Base-by-base conservation (phyloP, 345 rosid species). In the Trapa bicornis region DNA sequence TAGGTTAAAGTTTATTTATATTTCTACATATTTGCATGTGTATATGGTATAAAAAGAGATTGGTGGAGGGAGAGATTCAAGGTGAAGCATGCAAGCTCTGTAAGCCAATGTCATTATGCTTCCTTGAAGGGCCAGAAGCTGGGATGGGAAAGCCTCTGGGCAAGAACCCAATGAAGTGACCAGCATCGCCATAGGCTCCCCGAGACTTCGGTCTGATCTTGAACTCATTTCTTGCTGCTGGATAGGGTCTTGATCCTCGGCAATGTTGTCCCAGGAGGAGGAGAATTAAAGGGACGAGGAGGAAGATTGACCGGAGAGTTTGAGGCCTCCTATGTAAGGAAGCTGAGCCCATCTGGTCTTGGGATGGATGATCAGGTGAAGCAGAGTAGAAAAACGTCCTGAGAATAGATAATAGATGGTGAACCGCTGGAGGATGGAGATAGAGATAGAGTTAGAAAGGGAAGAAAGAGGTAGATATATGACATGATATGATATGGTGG, bases 101-200 rank as follows among this genome's bases (percentile, higher is more conserved):
- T 62, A 83, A 77, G 70, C 96, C 98, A 79, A 92, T 82, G 69
- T 75, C 91, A 68, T 92, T 92, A 80, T 89, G 96, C 73, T 86
- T 87, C 76, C 95, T 78, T 67, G 98, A 92, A 67, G 98, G 98
- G 68, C 86, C 98, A 53, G 98, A 92, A 66, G 84, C 77, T 50
- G 98, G 98, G 58, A 92, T 77, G 0, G 96, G 98, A 1, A 89
- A 79, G 72, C 83, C 89, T 72, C 82, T 87, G 22, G 96, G 98
- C 73, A 92, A 78, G 82, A 78, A 86, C 61, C 88, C 89, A 61
- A 79, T 60, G 85, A 87, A 87, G 70, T 89, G 92, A 37, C 83
- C 85, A 3, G 16, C 22, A 60, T 64, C 39, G 41, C 35, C 36
- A 0, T 13, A 2, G 60, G 17, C 11, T 13, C 12, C 37, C 8